phyloP scores from a whole-genome alignment of 495 filamentous ascomycete species.

The Xylaria grammica region DNA sequence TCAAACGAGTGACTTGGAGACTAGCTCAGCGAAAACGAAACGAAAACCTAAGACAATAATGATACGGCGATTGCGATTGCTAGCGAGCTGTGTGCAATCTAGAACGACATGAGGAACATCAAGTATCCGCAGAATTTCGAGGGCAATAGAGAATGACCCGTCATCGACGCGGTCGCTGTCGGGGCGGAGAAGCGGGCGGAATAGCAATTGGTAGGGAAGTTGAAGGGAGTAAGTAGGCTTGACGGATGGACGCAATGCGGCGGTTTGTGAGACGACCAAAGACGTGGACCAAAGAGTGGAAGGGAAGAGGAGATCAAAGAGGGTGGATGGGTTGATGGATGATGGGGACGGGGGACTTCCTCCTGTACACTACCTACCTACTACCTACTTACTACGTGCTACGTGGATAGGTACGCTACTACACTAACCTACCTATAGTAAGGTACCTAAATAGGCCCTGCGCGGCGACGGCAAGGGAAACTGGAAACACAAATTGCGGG shows the following conservation, averaged over 20 bases:
- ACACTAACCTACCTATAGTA: too few relatives aligned
- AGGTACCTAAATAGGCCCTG: too few relatives aligned
- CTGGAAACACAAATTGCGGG: constrained; percentile 19
- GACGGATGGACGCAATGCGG: constrained; percentile 27
- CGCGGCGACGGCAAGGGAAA: too few relatives aligned
- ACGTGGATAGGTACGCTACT: too few relatives aligned
- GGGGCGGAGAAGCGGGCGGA: constrained; percentile 15
- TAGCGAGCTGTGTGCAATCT: constrained; percentile 30
- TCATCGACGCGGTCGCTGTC: constrained; percentile 19
- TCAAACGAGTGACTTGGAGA: constrained; percentile 58
- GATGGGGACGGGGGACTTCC: constrained; percentile 18
- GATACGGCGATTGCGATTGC: constrained; percentile 9
- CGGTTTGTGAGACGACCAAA: constrained; percentile 32
- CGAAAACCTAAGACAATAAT: constrained; percentile 32
- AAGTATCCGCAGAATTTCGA: constrained; percentile 21
- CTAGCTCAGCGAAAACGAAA: constrained; percentile 52
- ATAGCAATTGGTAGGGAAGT: constrained; percentile 7
- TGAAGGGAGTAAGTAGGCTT: constrained; percentile 11
- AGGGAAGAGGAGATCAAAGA: constrained; percentile 16
- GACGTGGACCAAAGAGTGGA: constrained; percentile 19
- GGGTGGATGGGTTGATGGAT: too few relatives aligned
- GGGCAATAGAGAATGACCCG: background rate
- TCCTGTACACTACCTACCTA: too few relatives aligned
- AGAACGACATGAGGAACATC: constrained; percentile 37
- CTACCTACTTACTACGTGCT: too few relatives aligned